These are phyloP conservation scores for Peniophora sp. DNA, from an alignment of 1,284 basidiomycete genomes.

Conservation along the genomic window DNA sequence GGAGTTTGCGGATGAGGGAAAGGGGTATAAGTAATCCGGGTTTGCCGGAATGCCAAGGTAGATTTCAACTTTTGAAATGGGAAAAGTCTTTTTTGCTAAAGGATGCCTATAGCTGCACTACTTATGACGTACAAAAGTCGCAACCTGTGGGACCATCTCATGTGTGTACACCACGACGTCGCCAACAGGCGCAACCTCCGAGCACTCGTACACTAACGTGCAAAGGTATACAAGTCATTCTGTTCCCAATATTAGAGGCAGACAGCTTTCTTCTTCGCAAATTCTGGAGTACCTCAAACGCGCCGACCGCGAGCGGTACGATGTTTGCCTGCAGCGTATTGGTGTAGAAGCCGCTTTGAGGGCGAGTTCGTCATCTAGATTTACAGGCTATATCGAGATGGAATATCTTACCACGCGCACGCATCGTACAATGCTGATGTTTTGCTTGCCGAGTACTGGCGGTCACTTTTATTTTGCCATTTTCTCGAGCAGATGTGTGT, in stretches of 20 bases:
- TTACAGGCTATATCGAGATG: neutral
- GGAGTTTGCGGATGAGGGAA: conserved; percentile 67
- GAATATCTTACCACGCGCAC: neutral
- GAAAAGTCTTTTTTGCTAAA: conserved; percentile 3
- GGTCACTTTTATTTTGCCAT: no score
- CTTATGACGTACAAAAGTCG: conserved; percentile 85
- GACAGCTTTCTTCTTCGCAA: no score
- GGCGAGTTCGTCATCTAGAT: conserved; percentile 70
- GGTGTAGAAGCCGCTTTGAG: conserved; percentile 78
- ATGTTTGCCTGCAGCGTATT: conserved; percentile 65
- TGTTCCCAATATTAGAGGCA: no score
- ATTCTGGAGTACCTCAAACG: conserved; percentile 77
- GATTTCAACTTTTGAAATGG: conserved; percentile 18
- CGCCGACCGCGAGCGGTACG: conserved; percentile 65
- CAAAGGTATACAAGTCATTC: conserved; percentile 39
- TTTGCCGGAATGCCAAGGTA: conserved; percentile 83
- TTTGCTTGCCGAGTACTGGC: no score
- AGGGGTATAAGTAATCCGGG: conserved; percentile 78
- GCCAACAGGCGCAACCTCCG: conserved; percentile 72
- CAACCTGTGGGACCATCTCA: conserved; percentile 72
- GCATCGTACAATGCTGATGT: no score
- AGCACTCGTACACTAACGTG: conserved; percentile 74
- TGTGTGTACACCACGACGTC: conserved; percentile 65
- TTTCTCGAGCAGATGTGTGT: no score
- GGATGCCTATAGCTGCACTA: conserved; percentile 59